Evolutionary conservation across 108 stramenopile species (phyloP).

Genomic region (Discostella pseudostelligera): DNA sequence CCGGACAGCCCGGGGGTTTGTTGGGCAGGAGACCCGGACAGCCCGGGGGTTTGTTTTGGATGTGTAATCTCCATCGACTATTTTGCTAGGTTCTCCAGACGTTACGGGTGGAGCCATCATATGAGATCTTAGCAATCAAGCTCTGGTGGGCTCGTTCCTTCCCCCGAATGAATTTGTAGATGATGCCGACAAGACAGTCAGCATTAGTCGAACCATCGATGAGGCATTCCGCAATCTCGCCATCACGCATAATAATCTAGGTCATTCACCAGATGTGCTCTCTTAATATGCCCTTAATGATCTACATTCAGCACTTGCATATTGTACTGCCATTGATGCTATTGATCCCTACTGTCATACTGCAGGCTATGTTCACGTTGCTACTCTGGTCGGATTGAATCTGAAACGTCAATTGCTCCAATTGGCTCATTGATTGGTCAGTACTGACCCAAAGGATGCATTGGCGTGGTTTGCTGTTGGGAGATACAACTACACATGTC

Average conservation of each 20-base stretch:
- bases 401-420: slow-evolving; percentile 87
- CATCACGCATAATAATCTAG: slow-evolving; percentile 53
- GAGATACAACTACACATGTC: slow-evolving; percentile 88
- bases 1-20: too few species aligned
- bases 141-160: neutral
- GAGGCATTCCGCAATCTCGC: slow-evolving; percentile 63
- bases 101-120: slow-evolving; percentile 5
- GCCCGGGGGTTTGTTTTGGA: too few species aligned
- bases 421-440: slow-evolving; percentile 92
- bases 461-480: slow-evolving; percentile 93
- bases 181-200: neutral
- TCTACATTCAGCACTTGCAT: slow-evolving; percentile 53
- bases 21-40: too few species aligned
- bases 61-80: slow-evolving; percentile 23
- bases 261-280: slow-evolving; percentile 67
- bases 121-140: neutral
- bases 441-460: slow-evolving; percentile 79
- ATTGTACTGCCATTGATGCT: slow-evolving; percentile 59
- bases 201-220: slow-evolving; percentile 42
- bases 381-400: slow-evolving; percentile 74
- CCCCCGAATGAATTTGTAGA: neutral
- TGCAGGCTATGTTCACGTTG: slow-evolving; percentile 68
- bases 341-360: slow-evolving; percentile 70
- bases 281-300: slow-evolving; percentile 72
- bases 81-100: slow-evolving; percentile 18